Evolutionary conservation across 1,139 yeast species (phyloP).

Genomic region (Suhomyces maxii): DNA sequence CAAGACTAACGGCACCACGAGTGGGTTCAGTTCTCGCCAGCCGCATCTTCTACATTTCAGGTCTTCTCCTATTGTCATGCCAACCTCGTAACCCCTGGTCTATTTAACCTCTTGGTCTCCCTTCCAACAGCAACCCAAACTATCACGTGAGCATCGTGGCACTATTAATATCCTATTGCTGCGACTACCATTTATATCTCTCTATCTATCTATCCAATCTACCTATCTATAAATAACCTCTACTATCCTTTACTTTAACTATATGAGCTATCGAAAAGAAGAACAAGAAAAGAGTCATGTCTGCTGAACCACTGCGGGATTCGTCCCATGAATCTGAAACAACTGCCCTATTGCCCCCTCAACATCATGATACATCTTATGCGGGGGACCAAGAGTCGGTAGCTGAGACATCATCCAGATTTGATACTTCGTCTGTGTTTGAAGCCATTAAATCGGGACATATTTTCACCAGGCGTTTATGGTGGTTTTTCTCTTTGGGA

Average conservation of each 20-base stretch:
- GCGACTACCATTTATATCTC: background rate
- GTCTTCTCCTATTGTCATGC: no score
- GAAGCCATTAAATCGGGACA: background rate
- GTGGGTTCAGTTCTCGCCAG: no score
- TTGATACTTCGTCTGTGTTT: background rate
- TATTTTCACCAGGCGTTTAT: slow-evolving; percentile 33
- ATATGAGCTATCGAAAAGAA: background rate
- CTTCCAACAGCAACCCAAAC: no score
- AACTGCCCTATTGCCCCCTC: slow-evolving; percentile 1
- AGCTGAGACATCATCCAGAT: background rate
- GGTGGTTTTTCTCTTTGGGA: slow-evolving; percentile 57
- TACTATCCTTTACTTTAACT: background rate
- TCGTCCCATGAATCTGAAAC: background rate
- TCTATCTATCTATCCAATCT: no score
- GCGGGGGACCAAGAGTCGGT: background rate
- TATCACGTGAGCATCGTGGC: no score
- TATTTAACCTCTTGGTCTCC: no score
- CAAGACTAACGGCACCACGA: no score
- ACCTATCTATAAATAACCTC: background rate
- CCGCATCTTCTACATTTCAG: no score
- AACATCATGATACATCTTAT: background rate
- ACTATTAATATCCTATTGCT: background rate
- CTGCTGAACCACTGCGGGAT: background rate
- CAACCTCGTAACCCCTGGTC: no score
- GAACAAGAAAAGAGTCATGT: background rate